Evolutionary conservation across 805 yeast genomes (phyloP), one percentile per base, ranked within the genome.

Genomic region (Saccharomycopsis selenospora): DNA sequence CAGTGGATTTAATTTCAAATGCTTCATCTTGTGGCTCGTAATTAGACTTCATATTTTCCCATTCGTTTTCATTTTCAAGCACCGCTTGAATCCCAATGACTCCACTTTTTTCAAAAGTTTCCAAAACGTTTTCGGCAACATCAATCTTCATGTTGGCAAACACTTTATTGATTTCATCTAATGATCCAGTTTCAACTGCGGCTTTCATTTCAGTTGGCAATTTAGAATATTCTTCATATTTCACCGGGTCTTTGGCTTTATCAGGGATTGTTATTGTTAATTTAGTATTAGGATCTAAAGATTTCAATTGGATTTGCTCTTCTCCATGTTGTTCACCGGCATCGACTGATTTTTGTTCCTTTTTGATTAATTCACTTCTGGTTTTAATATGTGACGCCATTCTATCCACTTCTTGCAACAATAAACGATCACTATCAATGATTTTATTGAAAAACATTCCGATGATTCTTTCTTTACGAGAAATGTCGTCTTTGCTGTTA

Each of bases 1-100:
- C 98, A 49, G 89, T 75, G 0, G 96, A 79, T 60, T 85, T 85
- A 61, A 91, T 71, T 67, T 93, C 98, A 56, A 91, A 87, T 52
- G 83, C 80, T 49, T 82, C 62, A 29, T 56, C 54, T 13, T 46
- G 57, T 25, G 56, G 62, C 30, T 56, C 55, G 29, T 63, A 72
- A 6, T 59, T 66, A 3, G 62, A 70, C 30, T 51, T 43, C 53
- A 52, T 46, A 17, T 45, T 45, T 48, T 75, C 66, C 63, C 84
- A 85, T 49, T 85, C 86, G 18, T 75, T 69, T 60, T 83, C 89
- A 60, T 84, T 78, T 56, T 85, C 93, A 47, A 85, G 64, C 30
- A 82, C 66, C 0, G 84, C 95, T 56, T 80, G 85, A 36, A 91
- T 80, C 29, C 91, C 88, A 59, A 91, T 80, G 27, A 88, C 89